These are phyloP conservation scores for Colletotrichum lindemuthianum DNA, from an alignment of 2,329 filamentous ascomycete genomes.

Conservation along the genomic window DNA sequence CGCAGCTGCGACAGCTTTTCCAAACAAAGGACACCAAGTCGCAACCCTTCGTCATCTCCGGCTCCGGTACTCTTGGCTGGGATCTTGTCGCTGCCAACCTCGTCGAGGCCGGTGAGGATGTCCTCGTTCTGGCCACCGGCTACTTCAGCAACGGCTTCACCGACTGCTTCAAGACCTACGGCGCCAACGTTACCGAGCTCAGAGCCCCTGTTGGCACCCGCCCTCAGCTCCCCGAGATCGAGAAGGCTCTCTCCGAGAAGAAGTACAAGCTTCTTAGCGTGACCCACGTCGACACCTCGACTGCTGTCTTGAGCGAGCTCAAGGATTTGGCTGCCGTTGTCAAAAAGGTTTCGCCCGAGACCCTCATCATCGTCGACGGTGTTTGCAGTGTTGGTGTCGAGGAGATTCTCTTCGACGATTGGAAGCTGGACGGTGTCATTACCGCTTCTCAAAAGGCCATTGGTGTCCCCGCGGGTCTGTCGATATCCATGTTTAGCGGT, in stretches of 20 bases:
- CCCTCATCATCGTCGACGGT: slow-evolving; percentile 90
- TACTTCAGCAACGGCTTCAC: slow-evolving; percentile 98
- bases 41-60: slow-evolving; percentile 93
- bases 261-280: slow-evolving; percentile 94
- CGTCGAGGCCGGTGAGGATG: slow-evolving; percentile 87
- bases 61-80: slow-evolving; percentile 96
- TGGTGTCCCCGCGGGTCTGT: slow-evolving; percentile 91
- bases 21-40: slow-evolving; percentile 83
- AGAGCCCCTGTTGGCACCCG: slow-evolving; percentile 89
- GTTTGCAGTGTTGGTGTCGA: slow-evolving; percentile 97
- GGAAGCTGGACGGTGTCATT: slow-evolving; percentile 91
- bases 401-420: slow-evolving; percentile 95
- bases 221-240: slow-evolving; percentile 87
- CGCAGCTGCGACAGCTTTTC: slow-evolving; percentile 92
- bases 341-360: slow-evolving; percentile 87
- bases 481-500: slow-evolving; percentile 92
- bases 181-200: slow-evolving; percentile 88
- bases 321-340: slow-evolving; percentile 85
- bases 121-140: slow-evolving; percentile 91
- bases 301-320: slow-evolving; percentile 92
- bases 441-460: slow-evolving; percentile 98
- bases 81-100: slow-evolving; percentile 96
- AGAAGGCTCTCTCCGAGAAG: slow-evolving; percentile 88
- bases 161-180: slow-evolving; percentile 91
- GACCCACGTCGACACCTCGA: slow-evolving; percentile 97